Conservation (phyloP, 2,329 filamentous ascomycete species). For the Huntiella decipiens region DNA sequence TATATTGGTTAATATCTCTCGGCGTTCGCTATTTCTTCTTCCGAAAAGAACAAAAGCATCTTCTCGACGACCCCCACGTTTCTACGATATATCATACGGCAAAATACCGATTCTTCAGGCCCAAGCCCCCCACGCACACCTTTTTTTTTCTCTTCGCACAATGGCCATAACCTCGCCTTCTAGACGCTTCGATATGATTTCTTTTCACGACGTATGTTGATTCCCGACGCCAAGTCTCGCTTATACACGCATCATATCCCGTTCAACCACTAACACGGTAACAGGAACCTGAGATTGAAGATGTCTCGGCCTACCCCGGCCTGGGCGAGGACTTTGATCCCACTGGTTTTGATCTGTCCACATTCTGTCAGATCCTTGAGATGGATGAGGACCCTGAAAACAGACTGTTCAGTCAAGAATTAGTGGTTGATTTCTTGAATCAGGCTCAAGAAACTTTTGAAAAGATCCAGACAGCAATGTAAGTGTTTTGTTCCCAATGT, state of each 20-base stretch:
- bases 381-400: slow-evolving; percentile 88
- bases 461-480: slow-evolving; percentile 72
- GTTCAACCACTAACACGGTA: not conserved
- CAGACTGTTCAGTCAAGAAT: slow-evolving; percentile 69
- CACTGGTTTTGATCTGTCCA: slow-evolving; percentile 49
- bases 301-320: slow-evolving; percentile 29
- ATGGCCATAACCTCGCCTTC: not conserved
- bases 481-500: slow-evolving; percentile 23
- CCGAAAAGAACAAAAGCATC: no score
- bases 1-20: no score
- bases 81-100: not conserved
- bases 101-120: not conserved
- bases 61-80: not conserved
- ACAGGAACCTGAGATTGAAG: slow-evolving; percentile 16
- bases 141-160: slow-evolving; percentile 12
- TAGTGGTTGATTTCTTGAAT: slow-evolving; percentile 83
- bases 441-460: slow-evolving; percentile 75
- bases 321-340: slow-evolving; percentile 38
- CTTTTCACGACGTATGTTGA: not conserved
- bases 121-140: slow-evolving; percentile 19
- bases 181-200: not conserved
- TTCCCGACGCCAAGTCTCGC: not conserved
- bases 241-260: not conserved
- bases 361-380: slow-evolving; percentile 90
- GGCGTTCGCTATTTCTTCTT: no score